phyloP scores from a whole-genome alignment of 2,329 filamentous ascomycete species.

The Cordyceps pruinosa region DNA sequence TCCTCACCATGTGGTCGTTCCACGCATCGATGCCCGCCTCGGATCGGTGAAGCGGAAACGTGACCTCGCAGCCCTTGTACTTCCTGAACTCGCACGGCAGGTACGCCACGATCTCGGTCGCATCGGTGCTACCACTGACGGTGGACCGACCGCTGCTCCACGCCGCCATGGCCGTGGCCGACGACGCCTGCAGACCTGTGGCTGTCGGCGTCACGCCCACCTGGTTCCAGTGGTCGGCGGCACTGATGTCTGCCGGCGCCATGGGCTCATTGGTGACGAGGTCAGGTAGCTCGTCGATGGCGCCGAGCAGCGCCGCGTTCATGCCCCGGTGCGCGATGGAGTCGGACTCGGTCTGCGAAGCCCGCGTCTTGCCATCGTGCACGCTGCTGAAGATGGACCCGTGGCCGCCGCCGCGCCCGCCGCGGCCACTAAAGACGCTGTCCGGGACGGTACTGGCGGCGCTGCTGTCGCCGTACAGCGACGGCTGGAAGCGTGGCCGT shows the following conservation, averaged over 20 bases:
- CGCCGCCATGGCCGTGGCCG: background rate
- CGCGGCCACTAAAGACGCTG: background rate
- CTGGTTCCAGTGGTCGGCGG: background rate
- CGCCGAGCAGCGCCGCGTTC: background rate
- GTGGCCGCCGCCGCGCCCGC: background rate
- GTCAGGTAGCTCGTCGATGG: background rate
- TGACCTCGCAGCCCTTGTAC: constrained; percentile 28
- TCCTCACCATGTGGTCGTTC: constrained; percentile 37
- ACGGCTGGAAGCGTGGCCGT: background rate
- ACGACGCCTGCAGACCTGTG: background rate
- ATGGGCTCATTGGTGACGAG: background rate
- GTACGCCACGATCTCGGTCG: background rate
- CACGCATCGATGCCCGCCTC: constrained; percentile 29
- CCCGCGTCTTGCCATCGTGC: background rate
- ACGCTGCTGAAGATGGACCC: background rate
- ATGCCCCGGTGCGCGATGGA: background rate
- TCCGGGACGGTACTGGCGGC: background rate
- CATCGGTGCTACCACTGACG: background rate
- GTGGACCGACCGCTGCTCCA: background rate
- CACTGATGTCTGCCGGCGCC: background rate
- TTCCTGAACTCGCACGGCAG: constrained; percentile 41
- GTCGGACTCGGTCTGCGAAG: background rate
- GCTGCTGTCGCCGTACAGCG: background rate
- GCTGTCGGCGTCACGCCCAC: background rate
- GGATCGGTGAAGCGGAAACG: constrained; percentile 29